phyloP scores from a whole-genome alignment of 2,329 filamentous ascomycete genomes.

The Verticillium tricorpus region DNA sequence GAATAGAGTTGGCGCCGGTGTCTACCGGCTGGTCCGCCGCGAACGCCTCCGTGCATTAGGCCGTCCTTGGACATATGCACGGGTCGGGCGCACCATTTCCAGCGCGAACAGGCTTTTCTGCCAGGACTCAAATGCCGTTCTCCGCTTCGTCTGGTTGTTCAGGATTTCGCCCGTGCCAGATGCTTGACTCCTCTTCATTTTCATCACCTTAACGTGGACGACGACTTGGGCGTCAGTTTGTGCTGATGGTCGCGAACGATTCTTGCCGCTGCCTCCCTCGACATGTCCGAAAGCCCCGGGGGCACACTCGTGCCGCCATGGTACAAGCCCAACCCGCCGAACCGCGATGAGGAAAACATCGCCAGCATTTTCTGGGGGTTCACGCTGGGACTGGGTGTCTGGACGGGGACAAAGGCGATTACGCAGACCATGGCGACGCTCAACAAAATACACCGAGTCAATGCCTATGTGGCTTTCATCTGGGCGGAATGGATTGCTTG shows the following conservation, averaged over 20 bases:
- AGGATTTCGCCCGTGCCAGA: background rate
- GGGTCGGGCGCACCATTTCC: background rate
- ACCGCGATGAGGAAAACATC: conserved; percentile 23
- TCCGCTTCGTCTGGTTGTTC: background rate
- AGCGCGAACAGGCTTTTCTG: background rate
- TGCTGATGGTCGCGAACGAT: background rate
- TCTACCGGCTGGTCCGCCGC: background rate
- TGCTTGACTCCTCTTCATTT: background rate
- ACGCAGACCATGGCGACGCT: conserved; percentile 28
- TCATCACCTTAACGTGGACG: background rate
- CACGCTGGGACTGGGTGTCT: conserved; percentile 28
- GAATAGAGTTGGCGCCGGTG: background rate
- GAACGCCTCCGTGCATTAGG: background rate
- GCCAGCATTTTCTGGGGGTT: conserved; percentile 32
- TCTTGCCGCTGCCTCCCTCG: background rate
- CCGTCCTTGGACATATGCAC: background rate
- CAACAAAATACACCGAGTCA: conserved; percentile 25
- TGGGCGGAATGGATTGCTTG: conserved; percentile 33
- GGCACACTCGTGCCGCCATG: background rate
- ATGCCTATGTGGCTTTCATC: conserved; percentile 32
- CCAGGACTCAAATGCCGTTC: background rate
- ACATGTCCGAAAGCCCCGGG: background rate
- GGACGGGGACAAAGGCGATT: conserved; percentile 26
- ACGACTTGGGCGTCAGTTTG: background rate
- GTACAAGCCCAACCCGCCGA: background rate